Evolutionary conservation across 352 stramenopile species (phyloP).

Genomic region (Blastocystis sp.): DNA sequence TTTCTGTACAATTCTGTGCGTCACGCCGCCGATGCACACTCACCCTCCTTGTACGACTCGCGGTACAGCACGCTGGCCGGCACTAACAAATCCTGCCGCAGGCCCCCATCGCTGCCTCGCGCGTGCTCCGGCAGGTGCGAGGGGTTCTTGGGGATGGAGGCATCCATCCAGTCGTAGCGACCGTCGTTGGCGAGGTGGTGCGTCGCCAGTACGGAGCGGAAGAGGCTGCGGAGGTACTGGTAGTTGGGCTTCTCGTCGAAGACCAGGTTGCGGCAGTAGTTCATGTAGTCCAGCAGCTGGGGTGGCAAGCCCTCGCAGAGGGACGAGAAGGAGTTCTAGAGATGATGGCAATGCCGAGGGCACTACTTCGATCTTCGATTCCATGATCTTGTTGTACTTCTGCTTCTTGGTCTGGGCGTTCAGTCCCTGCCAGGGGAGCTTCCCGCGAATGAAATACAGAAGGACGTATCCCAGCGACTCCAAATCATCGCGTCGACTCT

Average conservation of each 20-base stretch:
- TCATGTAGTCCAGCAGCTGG: constrained; percentile 75
- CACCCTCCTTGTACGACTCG: constrained; percentile 52
- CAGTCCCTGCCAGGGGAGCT: constrained; percentile 87
- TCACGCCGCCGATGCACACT: background rate
- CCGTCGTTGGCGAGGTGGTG: constrained; percentile 45
- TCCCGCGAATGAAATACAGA: constrained; percentile 89
- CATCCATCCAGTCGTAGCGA: constrained; percentile 65
- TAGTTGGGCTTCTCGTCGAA: constrained; percentile 91
- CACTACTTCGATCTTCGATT: constrained; percentile 81
- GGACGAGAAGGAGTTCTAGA: constrained; percentile 72
- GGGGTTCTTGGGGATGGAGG: constrained; percentile 34
- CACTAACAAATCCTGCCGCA: constrained; percentile 18
- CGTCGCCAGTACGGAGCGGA: constrained; percentile 70
- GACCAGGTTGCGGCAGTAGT: constrained; percentile 85
- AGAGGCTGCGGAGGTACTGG: constrained; percentile 84
- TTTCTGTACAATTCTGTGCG: background rate
- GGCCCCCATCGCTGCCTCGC: background rate
- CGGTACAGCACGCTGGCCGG: constrained; percentile 12
- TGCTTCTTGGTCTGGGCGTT: constrained; percentile 92
- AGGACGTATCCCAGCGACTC: constrained; percentile 88
- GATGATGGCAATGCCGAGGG: constrained; percentile 69
- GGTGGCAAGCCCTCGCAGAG: constrained; percentile 74
- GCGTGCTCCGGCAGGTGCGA: background rate
- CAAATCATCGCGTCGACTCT: constrained; percentile 85
- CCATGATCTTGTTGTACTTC: constrained; percentile 92